Percentiles rank a stretch among this genome's conserved stretches.
These are phyloP conservation scores for Fomitiporia mediterranea DNA, from an alignment of 1,284 basidiomycete species.

Conservation along the genomic window DNA sequence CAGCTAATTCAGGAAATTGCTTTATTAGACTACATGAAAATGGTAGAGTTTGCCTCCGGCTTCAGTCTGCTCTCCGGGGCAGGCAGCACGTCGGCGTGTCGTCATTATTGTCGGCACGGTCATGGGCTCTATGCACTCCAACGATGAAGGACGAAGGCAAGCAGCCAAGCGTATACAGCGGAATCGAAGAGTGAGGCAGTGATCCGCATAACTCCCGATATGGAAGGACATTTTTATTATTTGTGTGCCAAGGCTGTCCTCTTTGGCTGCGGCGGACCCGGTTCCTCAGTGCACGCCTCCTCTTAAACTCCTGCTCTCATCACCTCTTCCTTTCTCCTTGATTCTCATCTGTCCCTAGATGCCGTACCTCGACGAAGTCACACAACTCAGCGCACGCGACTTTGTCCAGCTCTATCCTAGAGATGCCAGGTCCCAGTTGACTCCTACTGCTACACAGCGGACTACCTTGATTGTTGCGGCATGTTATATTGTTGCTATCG, in stretches of 20 bases:
- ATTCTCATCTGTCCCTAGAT: background rate
- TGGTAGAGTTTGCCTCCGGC: too few species aligned
- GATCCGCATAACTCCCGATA: background rate
- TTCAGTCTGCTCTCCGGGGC: too few species aligned
- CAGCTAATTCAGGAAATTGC: too few species aligned
- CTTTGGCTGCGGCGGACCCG: background rate
- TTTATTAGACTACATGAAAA: too few species aligned
- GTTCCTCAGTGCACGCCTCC: background rate
- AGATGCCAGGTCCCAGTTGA: constrained; percentile 37
- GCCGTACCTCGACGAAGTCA: constrained; percentile 12
- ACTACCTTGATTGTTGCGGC: constrained; percentile 77
- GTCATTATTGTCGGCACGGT: too few species aligned
- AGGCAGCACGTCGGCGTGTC: too few species aligned
- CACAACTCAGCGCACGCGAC: constrained; percentile 3
- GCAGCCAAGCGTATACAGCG: too few species aligned
- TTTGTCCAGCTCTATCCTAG: constrained; percentile 26
- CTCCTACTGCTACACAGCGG: constrained; percentile 68
- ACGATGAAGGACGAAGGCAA: too few species aligned
- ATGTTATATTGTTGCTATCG: constrained; percentile 67
- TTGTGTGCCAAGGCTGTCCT: too few species aligned
- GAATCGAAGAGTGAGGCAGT: background rate
- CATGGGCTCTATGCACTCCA: too few species aligned
- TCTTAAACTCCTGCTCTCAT: background rate
- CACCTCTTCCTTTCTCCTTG: background rate
- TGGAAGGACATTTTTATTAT: background rate